Percentiles rank a stretch among this genome's conserved stretches.
Evolutionary conservation across 352 stramenopile species (phyloP).

Genomic region (Lagenidium giganteum): DNA sequence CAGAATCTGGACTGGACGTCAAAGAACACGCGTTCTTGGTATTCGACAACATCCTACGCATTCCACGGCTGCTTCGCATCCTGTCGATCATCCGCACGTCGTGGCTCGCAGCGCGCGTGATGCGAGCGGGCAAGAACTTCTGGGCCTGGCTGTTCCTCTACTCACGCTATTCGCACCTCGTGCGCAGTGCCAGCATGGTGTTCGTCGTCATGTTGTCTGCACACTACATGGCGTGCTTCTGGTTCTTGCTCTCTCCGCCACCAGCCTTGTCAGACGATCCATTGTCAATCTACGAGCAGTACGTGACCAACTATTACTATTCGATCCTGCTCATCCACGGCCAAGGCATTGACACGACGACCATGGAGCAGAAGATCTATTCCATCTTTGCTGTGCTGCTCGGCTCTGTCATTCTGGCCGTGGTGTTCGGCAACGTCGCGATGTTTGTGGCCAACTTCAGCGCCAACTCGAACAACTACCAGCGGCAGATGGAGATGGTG

Average conservation of each 20-base stretch:
- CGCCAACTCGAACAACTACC: conserved; percentile 39
- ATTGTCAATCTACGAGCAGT: conserved; percentile 22
- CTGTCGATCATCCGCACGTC: conserved; percentile 21
- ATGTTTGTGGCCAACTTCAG: conserved; percentile 60
- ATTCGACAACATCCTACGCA: conserved; percentile 1
- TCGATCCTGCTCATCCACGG: conserved; percentile 35
- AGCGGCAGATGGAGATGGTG: conserved; percentile 50
- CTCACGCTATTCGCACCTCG: conserved; percentile 30
- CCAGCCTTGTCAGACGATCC: conserved; percentile 4
- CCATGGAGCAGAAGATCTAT: conserved; percentile 28
- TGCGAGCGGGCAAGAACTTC: conserved; percentile 14
- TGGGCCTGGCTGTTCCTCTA: conserved; percentile 37
- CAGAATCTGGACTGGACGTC: background rate
- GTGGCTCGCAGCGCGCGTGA: conserved; percentile 12
- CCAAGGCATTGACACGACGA: conserved; percentile 24
- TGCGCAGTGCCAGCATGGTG: conserved; percentile 33
- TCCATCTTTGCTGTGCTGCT: conserved; percentile 30
- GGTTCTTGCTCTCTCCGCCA: conserved; percentile 25
- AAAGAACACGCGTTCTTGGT: too few species aligned
- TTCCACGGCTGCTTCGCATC: conserved; percentile 20
- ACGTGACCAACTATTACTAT: conserved; percentile 29
- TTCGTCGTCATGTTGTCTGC: conserved; percentile 30
- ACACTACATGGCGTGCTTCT: conserved; percentile 49
- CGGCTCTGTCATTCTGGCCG: conserved; percentile 39
- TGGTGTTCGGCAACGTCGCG: conserved; percentile 52